Evolutionary conservation across 2,329 filamentous ascomycete genomes (phyloP).

Genomic region (Pseudofabraea citricarpa): DNA sequence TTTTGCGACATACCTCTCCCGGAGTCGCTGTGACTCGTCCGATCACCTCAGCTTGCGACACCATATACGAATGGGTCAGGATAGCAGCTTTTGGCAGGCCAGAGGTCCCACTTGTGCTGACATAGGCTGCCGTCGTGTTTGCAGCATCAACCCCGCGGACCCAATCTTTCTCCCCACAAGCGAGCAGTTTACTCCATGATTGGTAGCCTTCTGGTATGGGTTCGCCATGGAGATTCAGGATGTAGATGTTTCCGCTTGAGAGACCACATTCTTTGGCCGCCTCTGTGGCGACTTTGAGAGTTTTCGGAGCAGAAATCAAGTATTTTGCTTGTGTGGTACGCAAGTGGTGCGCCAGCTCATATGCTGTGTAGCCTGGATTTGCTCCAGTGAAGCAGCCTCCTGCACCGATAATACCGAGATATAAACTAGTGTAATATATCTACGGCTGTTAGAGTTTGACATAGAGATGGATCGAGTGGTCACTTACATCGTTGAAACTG

Average conservation of each 20-base stretch:
- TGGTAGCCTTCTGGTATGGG: not conserved
- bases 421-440: slow-evolving; percentile 14
- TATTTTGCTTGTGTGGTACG: slow-evolving; percentile 9
- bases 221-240: slow-evolving; percentile 1
- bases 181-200: slow-evolving; percentile 1
- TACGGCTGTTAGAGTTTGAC: no score
- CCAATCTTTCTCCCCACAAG: slow-evolving; percentile 34
- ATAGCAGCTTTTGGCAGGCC: slow-evolving; percentile 40
- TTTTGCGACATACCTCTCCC: slow-evolving; percentile 40
- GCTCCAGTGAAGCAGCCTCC: slow-evolving; percentile 16
- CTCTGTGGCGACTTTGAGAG: slow-evolving; percentile 7
- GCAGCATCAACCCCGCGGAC: slow-evolving; percentile 4
- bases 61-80: slow-evolving; percentile 26
- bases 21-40: slow-evolving; percentile 52
- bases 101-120: slow-evolving; percentile 49
- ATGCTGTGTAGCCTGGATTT: slow-evolving; percentile 14
- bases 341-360: slow-evolving; percentile 14
- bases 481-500: slow-evolving; percentile 13
- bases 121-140: slow-evolving; percentile 36
- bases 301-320: slow-evolving; percentile 6
- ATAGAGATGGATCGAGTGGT: no score
- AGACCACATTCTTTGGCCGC: slow-evolving; percentile 18
- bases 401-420: slow-evolving; percentile 14
- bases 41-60: slow-evolving; percentile 37
- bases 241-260: not conserved